These are phyloP conservation scores for Saccharomycopsis oosterbeekiorum DNA, from an alignment of 805 yeast genomes.

Conservation along the genomic window DNA sequence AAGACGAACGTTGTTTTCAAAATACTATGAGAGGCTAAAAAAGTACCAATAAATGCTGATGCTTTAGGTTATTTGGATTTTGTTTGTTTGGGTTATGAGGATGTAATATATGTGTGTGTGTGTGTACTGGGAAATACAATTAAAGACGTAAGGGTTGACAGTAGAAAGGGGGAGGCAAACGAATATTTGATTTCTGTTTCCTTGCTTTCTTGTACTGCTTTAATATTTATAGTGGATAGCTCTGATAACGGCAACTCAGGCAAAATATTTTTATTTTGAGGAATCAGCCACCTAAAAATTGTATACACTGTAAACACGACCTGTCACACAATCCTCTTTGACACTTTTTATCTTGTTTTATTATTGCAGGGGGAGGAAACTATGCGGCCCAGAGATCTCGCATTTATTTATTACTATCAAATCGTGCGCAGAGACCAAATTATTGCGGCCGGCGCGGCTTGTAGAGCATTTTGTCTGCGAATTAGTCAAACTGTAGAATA, in stretches of 20 bases:
- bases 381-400: too few species aligned
- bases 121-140: too few species aligned
- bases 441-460: too few species aligned
- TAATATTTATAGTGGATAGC: neutral
- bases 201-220: neutral
- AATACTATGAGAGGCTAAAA: neutral
- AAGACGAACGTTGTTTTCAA: neutral
- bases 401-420: too few species aligned
- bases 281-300: neutral
- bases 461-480: too few species aligned
- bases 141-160: too few species aligned
- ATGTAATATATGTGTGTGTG: too few species aligned
- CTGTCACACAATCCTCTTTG: neutral
- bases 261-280: neutral
- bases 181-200: neutral
- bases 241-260: constrained; percentile 2
- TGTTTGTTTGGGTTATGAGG: too few species aligned
- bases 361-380: neutral
- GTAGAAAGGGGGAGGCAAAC: neutral
- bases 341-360: neutral
- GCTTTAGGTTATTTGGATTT: neutral
- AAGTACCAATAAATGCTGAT: neutral
- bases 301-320: neutral
- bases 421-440: too few species aligned
- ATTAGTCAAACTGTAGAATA: too few species aligned